These are phyloP conservation scores for Fragaria nilgerrensis DNA, from an alignment of 306 rosid species.

Conservation along the genomic window DNA sequence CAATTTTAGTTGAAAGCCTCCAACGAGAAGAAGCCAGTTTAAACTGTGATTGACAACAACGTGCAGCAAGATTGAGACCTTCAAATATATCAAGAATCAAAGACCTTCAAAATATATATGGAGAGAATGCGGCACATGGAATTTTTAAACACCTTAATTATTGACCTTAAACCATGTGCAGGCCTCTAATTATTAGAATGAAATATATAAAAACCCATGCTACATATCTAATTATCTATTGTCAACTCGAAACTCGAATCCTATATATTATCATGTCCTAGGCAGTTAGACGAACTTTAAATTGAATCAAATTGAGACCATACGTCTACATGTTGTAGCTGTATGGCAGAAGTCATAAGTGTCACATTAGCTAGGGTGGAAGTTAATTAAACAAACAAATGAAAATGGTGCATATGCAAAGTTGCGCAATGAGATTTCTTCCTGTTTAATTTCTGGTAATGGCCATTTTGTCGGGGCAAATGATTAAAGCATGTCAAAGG, in stretches of 20 bases:
- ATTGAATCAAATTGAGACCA: background rate
- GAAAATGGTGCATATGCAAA: background rate
- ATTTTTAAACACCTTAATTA: background rate
- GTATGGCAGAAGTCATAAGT: background rate
- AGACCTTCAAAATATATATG: background rate
- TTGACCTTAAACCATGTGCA: background rate
- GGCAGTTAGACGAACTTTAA: background rate
- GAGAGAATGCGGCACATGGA: constrained; percentile 11
- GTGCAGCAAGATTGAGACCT: no score
- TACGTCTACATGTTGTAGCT: background rate
- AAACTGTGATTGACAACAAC: background rate
- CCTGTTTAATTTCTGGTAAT: background rate
- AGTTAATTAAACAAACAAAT: background rate
- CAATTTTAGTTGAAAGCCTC: background rate
- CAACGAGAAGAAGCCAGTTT: background rate
- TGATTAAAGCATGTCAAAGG: background rate
- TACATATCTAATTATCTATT: no score
- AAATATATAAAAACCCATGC: background rate
- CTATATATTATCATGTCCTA: background rate
- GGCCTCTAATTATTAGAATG: background rate
- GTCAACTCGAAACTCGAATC: background rate
- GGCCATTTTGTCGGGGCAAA: background rate
- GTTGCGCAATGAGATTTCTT: background rate
- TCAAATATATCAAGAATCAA: background rate
- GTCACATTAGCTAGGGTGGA: background rate